Percentiles rank a stretch among this genome's conserved stretches.
Evolutionary conservation across 2,329 filamentous ascomycete genomes (phyloP).

Genomic region (Magnaporthiopsis incrustans): DNA sequence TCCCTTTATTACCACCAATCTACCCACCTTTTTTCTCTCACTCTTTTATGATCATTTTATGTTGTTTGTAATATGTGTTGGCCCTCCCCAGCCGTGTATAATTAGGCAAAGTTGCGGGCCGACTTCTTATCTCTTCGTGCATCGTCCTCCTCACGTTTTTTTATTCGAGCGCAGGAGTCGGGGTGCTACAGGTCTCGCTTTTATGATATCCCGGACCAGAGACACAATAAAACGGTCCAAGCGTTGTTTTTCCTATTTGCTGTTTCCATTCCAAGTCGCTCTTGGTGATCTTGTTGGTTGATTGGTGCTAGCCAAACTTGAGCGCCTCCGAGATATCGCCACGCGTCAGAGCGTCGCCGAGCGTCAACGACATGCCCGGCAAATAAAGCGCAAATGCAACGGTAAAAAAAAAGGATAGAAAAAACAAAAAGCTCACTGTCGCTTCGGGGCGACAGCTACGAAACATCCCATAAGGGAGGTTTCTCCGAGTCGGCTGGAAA

Average conservation of each 20-base stretch:
- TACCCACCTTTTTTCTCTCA: background rate
- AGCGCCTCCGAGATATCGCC: no score
- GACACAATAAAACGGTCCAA: constrained; percentile 7
- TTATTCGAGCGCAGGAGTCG: background rate
- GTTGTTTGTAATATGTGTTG: background rate
- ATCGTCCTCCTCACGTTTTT: background rate
- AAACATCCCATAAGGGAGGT: no score
- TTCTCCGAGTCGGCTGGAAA: no score
- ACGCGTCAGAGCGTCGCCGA: no score
- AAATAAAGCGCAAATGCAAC: no score
- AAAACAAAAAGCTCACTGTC: no score
- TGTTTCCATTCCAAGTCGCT: no score
- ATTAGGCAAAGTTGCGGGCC: no score
- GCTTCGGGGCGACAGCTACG: no score
- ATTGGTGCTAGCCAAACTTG: no score
- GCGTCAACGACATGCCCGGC: no score
- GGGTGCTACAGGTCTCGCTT: constrained; percentile 4
- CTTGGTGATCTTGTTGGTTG: no score
- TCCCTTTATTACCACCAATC: background rate
- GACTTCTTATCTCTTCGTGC: background rate
- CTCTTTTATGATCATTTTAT: background rate
- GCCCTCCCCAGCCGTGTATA: background rate
- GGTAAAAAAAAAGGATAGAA: background rate
- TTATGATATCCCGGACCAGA: constrained; percentile 7
- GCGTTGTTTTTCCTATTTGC: background rate